Evolutionary conservation across 2,329 filamentous ascomycete species (phyloP).

Genomic region (Pseudogymnoascus sp.): DNA sequence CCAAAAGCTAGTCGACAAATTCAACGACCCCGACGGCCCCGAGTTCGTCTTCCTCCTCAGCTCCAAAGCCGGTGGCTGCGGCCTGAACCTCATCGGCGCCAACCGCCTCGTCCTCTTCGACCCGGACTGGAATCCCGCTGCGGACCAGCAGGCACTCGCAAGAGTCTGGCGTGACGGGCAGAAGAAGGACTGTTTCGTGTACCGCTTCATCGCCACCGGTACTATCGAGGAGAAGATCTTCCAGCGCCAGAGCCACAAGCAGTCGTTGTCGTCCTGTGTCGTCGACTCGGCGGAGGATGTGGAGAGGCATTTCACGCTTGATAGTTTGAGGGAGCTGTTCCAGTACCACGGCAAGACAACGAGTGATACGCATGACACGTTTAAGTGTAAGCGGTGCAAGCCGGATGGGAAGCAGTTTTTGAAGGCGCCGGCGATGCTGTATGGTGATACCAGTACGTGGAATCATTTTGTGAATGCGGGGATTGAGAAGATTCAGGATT

Average conservation of each 20-base stretch:
- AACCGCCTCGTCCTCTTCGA: conserved; percentile 95
- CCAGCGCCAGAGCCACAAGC: conserved; percentile 96
- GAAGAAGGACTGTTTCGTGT: conserved; percentile 99
- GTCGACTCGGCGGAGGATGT: conserved; percentile 96
- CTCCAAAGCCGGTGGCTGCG: conserved; percentile 93
- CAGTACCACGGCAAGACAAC: conserved; percentile 79
- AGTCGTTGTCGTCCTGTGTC: conserved; percentile 90
- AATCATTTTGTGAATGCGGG: conserved; percentile 89
- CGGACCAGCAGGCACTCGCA: conserved; percentile 92
- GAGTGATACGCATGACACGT: conserved; percentile 95
- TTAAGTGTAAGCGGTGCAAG: conserved; percentile 94
- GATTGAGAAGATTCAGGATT: conserved; percentile 78
- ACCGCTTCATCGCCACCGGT: conserved; percentile 96
- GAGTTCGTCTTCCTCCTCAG: conserved; percentile 96
- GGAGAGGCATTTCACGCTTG: conserved; percentile 89
- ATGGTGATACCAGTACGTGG: conserved; percentile 98
- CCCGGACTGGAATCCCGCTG: conserved; percentile 95
- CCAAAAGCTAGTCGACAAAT: conserved; percentile 93
- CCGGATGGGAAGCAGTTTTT: conserved; percentile 80
- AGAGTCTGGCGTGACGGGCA: conserved; percentile 98
- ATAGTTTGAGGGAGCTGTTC: conserved; percentile 87
- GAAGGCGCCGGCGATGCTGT: conserved; percentile 91
- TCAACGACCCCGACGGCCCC: conserved; percentile 84
- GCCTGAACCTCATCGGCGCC: conserved; percentile 89
- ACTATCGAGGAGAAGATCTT: conserved; percentile 99